These are phyloP conservation scores for Carex kokanica DNA, from an alignment of 176 grass and related monocot genomes.

Conservation along the genomic window DNA sequence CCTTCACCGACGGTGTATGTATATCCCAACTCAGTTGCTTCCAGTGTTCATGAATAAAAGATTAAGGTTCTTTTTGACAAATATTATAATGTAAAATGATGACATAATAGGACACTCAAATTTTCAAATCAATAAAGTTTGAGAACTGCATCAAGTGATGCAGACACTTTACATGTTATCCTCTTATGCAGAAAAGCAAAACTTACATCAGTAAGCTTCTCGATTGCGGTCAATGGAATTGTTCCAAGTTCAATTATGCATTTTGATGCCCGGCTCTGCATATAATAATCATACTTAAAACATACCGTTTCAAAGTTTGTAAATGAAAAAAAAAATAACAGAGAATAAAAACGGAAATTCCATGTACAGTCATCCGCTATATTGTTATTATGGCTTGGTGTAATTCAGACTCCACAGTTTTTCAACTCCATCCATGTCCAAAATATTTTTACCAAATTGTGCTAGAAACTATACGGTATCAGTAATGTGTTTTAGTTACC, in stretches of 20 bases:
- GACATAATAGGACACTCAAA: not conserved
- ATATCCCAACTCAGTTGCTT: not conserved
- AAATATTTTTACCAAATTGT: not conserved
- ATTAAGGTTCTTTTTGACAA: not conserved
- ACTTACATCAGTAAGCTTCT: constrained; percentile 93
- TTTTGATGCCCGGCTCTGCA: constrained; percentile 67
- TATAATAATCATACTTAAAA: constrained; percentile 18
- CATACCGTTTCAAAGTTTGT: not conserved
- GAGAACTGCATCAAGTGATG: not conserved
- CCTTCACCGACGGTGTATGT: not conserved
- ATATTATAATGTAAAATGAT: not conserved
- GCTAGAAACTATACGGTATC: not conserved
- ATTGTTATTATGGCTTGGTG: constrained; percentile 4
- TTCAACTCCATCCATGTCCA: not conserved
- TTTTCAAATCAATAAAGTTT: not conserved
- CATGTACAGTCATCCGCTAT: not conserved
- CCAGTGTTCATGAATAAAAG: not conserved
- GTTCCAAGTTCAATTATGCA: constrained; percentile 73
- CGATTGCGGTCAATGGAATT: constrained; percentile 75
- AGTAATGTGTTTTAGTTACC: constrained; percentile 42
- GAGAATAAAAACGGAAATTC: not conserved
- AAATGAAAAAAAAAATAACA: constrained; percentile 18
- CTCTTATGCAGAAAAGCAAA: not conserved
- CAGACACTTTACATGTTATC: not conserved
- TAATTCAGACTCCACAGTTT: not conserved